Evolutionary conservation across 2,329 filamentous ascomycete species (phyloP), one percentile per base, ranked within the genome.

Genomic region (Aschersonia sp.): DNA sequence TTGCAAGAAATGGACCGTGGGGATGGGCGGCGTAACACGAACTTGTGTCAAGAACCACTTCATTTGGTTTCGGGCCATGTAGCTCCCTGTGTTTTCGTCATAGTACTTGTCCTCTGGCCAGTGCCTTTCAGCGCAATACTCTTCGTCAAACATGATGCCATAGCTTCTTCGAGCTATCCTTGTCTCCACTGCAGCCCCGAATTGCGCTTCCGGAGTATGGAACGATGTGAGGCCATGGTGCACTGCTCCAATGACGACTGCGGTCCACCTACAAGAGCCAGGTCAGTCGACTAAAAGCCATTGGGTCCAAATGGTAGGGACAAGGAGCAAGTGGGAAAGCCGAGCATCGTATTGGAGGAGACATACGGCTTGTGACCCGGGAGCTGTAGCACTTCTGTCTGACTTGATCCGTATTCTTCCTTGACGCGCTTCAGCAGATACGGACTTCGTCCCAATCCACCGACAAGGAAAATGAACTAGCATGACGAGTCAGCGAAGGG

Each of bases 381-480:
- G 0, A 56, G 50, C 1, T 67, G 66, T 0, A 69, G 49, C 1
- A 69, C 46, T 0, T 55, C 1, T 47, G 51, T 6, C 6, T 44
- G 35, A 4, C 30, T 39, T 0, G 57, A 30, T 0, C 4, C 4
- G 10, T n/a, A 42, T 42, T 7, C 14, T 0, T 33, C 14, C 0
- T 50, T 48, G 0, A 69, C 45, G 0, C 48, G 47, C 2, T 50
- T 42, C 9, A 50, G 53, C 0, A 70, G 48, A 5, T 62, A 66
- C 0, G 44, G 33, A 11, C 56, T 62, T 2, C 60, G 52, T 0
- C 68, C 67, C 5, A 70, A 63, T 0, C 67, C 68, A 0, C 68
- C 67, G 0, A 64, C 66, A 0, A 70, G 56, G 1, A 68, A 55
- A 5, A 69, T 46, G 30, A 60, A 63, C 67, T 68, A 30, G 1